Evolutionary conservation across 176 grass and related monocot species (phyloP), one percentile per base, ranked within the genome.

Genomic region (Miscanthus lutarioriparius): DNA sequence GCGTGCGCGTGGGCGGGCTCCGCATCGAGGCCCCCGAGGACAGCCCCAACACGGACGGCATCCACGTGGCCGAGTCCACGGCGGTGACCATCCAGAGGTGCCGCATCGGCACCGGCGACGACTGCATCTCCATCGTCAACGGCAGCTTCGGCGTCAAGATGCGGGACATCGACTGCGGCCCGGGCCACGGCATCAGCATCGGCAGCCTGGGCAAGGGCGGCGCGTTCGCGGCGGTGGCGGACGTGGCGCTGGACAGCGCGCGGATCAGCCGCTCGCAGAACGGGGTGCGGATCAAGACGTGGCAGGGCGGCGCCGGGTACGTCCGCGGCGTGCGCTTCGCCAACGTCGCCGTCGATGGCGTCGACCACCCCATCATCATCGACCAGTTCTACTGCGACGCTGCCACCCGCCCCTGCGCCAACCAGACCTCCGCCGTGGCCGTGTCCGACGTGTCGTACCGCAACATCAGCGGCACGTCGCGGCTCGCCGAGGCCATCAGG

Each of bases 11-110:
- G 39, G 85, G 69, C 51, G 83, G 91, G 2, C 23, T 98, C 10
- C 87, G 6, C 27, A 79, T 98, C 79, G 32, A n/a, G 5, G 38
- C 96, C 4, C 96, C 96, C 2, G 71, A 47, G 75, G 96, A 98
- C 85, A 98, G 96, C 89, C 96, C 96, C 3, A 98, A 95, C 76
- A 98, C 96, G 5, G 96, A 98, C 80, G 96, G 96, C 81, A 95
- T 98, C 73, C 96, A 98, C 87, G 88, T 98, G 17, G 90, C 61
- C 0, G 93, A 95, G 47, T 98, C 96, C 32, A 85, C 63, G 3
- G 92, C 89, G 10, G 87, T 98, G 27, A 80, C 83, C 47, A 81
- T 98, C 80, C 91, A 85, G 9, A 64, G 78, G 44, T 87, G 86
- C 72, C 91, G 86, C 74, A 95, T 98, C 83, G 91, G 89, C 78